Evolutionary conservation across 2,329 filamentous ascomycete species (phyloP), one percentile per base, ranked within the genome.

Genomic region (Aspergillus sp.): DNA sequence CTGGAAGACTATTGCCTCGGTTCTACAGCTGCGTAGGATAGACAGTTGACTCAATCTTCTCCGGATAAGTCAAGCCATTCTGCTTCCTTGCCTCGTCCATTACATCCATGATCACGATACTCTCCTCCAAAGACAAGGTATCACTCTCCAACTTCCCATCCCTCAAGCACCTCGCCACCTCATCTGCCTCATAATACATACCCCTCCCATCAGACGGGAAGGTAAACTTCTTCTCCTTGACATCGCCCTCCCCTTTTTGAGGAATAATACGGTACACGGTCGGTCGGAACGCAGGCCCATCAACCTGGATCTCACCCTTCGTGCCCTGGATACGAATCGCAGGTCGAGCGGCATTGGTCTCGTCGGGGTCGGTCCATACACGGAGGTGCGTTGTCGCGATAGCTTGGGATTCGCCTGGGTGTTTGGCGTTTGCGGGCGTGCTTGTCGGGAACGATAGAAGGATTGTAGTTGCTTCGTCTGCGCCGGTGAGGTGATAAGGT

Each of bases 121-220:
- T 93, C 81, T 96, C 92, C 45, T 85, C 81, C 79, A 85, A 84
- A 18, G 87, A 85, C 74, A 95, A 77, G 12, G 82, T 82, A 48
- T 83, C 81, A 70, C 90, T 91, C 79, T 96, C 88, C 67, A 87
- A 83, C 75, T 85, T 86, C 20, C 91, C 90, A 70, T 95, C 91
- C 43, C 88, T 81, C 56, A 96, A 70, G 64, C 89, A 90, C 45
- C 87, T 81, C 26, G 88, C 90, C 62, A 85, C 88, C 78, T 91
- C 90, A 71, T 93, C 90, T 1, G 90, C 90, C 73, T 93, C 89
- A 88, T 88, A 93, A 77, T 91, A 95, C 90, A 96, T 95, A 49
- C 91, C 91, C 62, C 91, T 88, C 11, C 90, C 91, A 64, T 80
- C 75, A 13, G 80, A 82, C 26, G 85, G 84, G 57, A 83, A 76